Evolutionary conservation across 768 basidiomycete genomes (phyloP).

Genomic region (Tricholoma saponaceum): DNA sequence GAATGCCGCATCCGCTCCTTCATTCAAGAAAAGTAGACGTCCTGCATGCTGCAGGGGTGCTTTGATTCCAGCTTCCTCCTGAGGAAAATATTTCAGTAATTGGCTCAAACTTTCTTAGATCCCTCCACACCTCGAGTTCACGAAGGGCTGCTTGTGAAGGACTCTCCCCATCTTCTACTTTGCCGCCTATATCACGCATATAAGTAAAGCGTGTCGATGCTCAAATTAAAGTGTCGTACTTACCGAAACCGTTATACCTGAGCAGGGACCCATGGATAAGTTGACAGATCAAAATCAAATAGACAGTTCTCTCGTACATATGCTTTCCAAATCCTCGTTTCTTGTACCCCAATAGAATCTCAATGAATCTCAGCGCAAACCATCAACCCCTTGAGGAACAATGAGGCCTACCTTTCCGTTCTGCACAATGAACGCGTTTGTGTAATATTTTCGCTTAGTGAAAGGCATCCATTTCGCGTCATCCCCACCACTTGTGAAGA

Average conservation of each 20-base stretch:
- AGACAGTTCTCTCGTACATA: constrained; percentile 36
- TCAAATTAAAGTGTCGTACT: not conserved
- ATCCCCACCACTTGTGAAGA: constrained; percentile 34
- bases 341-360: constrained; percentile 75
- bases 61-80: constrained; percentile 84
- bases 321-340: constrained; percentile 73
- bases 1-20: constrained; percentile 54
- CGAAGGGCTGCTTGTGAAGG: constrained; percentile 66
- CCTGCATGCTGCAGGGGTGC: constrained; percentile 64
- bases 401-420: constrained; percentile 37
- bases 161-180: constrained; percentile 74
- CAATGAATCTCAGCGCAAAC: constrained; percentile 1
- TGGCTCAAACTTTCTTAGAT: not conserved
- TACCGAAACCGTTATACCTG: constrained; percentile 86
- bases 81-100: constrained; percentile 1
- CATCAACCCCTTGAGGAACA: not conserved
- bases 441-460: constrained; percentile 46
- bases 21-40: constrained; percentile 56
- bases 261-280: not conserved
- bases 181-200: constrained; percentile 46
- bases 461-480: constrained; percentile 44
- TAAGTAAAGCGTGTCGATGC: not conserved
- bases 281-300: not conserved
- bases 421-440: constrained; percentile 66
- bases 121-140: constrained; percentile 51